Percentiles rank a stretch among this genome's conserved stretches.
phyloP scores from a whole-genome alignment of 2,329 filamentous ascomycete genomes.

The Curvularia lunata region DNA sequence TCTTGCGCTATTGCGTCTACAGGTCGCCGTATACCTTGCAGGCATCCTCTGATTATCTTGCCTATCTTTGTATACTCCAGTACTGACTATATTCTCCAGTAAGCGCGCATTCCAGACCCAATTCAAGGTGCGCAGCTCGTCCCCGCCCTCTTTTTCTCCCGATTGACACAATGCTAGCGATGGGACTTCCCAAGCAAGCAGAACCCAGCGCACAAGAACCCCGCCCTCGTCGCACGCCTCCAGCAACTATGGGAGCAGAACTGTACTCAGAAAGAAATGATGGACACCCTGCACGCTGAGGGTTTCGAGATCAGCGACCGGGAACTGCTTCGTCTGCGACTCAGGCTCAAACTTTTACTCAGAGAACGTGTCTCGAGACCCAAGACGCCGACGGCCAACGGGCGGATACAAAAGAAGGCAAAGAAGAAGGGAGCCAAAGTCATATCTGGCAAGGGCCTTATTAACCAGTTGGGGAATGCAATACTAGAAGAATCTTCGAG shows the following conservation, averaged over 20 bases:
- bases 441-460: conserved; percentile 25
- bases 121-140: conserved; percentile 59
- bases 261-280: conserved; percentile 74
- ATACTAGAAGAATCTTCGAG: conserved; percentile 33
- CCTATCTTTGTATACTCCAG: background rate
- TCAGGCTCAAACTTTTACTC: conserved; percentile 71
- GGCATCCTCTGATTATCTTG: background rate
- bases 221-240: conserved; percentile 69
- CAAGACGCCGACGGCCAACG: conserved; percentile 52
- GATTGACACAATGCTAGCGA: conserved; percentile 47
- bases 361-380: conserved; percentile 60
- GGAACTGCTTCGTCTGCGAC: conserved; percentile 72
- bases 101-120: conserved; percentile 79
- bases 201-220: conserved; percentile 73
- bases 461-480: conserved; percentile 38
- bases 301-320: conserved; percentile 75
- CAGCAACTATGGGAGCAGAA: conserved; percentile 81
- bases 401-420: conserved; percentile 21
- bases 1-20: conserved; percentile 25
- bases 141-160: background rate
- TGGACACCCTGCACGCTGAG: conserved; percentile 71
- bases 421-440: conserved; percentile 24
- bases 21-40: conserved; percentile 31
- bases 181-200: conserved; percentile 82
- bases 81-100: conserved; percentile 51